Conservation (phyloP, 441 rosid species). For the Aquilaria agallochum region DNA sequence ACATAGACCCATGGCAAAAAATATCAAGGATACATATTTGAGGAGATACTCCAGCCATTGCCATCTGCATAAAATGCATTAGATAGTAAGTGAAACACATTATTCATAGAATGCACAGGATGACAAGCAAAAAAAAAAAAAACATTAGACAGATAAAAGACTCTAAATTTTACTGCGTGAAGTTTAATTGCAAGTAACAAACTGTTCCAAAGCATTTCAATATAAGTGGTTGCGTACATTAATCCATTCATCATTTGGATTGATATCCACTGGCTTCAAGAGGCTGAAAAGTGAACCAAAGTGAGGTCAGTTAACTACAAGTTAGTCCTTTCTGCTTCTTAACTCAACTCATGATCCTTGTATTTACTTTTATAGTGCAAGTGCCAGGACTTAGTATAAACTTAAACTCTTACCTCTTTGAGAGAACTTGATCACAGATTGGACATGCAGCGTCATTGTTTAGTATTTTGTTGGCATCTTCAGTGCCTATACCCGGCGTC, state of each 20-base stretch:
- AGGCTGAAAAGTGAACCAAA: slow-evolving; percentile 45
- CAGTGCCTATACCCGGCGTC: slow-evolving; percentile 59
- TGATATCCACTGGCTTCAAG: slow-evolving; percentile 86
- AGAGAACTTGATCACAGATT: slow-evolving; percentile 91
- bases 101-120: slow-evolving; percentile 13
- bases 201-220: slow-evolving; percentile 5
- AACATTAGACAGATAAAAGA: neutral
- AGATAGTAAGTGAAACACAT: slow-evolving; percentile 12
- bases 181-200: slow-evolving; percentile 7
- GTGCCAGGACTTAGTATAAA: too few relatives aligned
- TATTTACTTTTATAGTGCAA: too few relatives aligned
- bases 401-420: slow-evolving; percentile 60
- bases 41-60: slow-evolving; percentile 88
- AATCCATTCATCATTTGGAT: slow-evolving; percentile 93
- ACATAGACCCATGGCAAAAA: neutral
- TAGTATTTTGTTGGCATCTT: slow-evolving; percentile 89
- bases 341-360: slow-evolving; percentile 8
- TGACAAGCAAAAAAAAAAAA: neutral
- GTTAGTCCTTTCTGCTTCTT: neutral
- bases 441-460: slow-evolving; percentile 90
- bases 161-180: neutral
- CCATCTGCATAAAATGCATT: slow-evolving; percentile 59
- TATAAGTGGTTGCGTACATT: slow-evolving; percentile 59
- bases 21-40: slow-evolving; percentile 72
- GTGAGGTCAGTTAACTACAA: slow-evolving; percentile 13